A percentile compares a stretch with the other conserved stretches of the same genome.
These are phyloP conservation scores for Ambispora gerdemannii DNA, from an alignment of 192 early-diverging fungal species.

Conservation along the genomic window DNA sequence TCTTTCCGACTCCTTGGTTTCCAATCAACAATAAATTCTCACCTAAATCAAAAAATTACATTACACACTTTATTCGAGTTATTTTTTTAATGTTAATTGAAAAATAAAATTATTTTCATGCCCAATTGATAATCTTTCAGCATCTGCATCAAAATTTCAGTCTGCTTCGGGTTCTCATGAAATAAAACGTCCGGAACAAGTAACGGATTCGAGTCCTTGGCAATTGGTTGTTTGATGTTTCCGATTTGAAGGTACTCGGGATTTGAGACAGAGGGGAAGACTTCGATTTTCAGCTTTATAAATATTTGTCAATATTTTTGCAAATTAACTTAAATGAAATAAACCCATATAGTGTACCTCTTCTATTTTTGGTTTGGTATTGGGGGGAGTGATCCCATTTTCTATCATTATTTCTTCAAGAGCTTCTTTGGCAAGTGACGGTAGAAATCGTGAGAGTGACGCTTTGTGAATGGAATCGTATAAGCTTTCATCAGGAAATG, in stretches of 20 bases:
- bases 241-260: slow-evolving; percentile 57
- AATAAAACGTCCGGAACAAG: slow-evolving; percentile 66
- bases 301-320: not conserved
- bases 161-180: slow-evolving; percentile 74
- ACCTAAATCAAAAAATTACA: slow-evolving; percentile 36
- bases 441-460: slow-evolving; percentile 69
- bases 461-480: slow-evolving; percentile 62
- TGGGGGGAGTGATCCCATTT: slow-evolving; percentile 49
- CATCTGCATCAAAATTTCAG: slow-evolving; percentile 69
- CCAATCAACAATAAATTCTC: slow-evolving; percentile 81
- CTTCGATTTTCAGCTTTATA: slow-evolving; percentile 45
- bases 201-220: slow-evolving; percentile 55
- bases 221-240: slow-evolving; percentile 45
- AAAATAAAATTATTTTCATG: slow-evolving; percentile 10
- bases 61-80: too few relatives aligned
- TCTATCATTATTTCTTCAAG: slow-evolving; percentile 58
- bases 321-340: not conserved
- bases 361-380: slow-evolving; percentile 33
- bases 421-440: slow-evolving; percentile 60
- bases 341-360: slow-evolving; percentile 24
- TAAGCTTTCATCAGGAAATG: slow-evolving; percentile 61
- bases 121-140: slow-evolving; percentile 71
- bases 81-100: too few relatives aligned
- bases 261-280: slow-evolving; percentile 45
- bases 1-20: slow-evolving; percentile 74